Evolutionary conservation across 768 basidiomycete genomes (phyloP).

Genomic region (Butyriboletus loyo): DNA sequence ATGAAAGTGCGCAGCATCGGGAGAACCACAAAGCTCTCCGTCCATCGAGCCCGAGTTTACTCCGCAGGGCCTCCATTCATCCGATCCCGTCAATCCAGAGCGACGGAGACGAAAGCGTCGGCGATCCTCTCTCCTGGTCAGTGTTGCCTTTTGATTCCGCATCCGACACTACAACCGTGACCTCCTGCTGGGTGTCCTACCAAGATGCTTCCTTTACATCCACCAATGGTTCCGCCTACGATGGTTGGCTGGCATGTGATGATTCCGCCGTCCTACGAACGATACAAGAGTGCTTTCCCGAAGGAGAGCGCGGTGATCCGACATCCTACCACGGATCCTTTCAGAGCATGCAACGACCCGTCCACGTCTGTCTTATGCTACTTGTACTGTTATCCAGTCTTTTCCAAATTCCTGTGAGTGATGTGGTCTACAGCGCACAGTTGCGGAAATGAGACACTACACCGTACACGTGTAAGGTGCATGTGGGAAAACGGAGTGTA

Average conservation of each 20-base stretch:
- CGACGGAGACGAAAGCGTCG: conserved; percentile 11
- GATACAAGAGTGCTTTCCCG: conserved; percentile 27
- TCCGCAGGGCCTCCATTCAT: background rate
- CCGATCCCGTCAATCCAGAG: background rate
- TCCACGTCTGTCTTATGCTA: background rate
- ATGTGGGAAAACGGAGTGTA: conserved; percentile 11
- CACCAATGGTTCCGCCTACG: conserved; percentile 37
- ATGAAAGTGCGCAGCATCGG: background rate
- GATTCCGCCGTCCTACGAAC: conserved; percentile 46
- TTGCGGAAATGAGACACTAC: conserved; percentile 15
- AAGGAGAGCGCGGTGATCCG: conserved; percentile 1
- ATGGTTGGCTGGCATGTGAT: conserved; percentile 52
- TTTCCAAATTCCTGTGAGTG: conserved; percentile 2
- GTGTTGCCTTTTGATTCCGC: background rate
- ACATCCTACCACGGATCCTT: background rate
- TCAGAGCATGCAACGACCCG: background rate
- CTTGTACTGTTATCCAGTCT: background rate
- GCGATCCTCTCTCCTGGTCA: conserved; percentile 9
- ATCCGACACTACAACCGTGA: too few relatives aligned
- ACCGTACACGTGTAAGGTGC: conserved; percentile 14
- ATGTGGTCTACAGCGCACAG: background rate
- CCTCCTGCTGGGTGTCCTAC: conserved; percentile 46
- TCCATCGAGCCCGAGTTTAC: background rate
- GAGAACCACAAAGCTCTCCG: conserved; percentile 1
- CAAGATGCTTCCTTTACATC: conserved; percentile 57